phyloP scores from a whole-genome alignment of 345 rosid genomes.

The Syzygium aqueum region DNA sequence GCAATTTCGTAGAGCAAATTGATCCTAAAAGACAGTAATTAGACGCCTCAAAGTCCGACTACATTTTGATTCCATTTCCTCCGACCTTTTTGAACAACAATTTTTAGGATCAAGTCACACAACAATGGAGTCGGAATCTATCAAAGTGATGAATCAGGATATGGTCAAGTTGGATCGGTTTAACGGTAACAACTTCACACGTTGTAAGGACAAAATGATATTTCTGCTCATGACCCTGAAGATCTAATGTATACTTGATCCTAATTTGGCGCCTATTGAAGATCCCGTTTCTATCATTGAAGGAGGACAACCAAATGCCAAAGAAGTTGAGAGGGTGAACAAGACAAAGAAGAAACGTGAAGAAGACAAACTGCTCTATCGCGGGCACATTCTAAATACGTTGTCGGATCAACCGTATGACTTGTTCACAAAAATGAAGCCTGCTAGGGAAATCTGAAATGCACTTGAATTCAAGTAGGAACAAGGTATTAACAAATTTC shows the following conservation, averaged over 20 bases:
- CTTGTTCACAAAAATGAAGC: too few relatives aligned
- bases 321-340: too few relatives aligned
- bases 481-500: neutral
- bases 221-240: neutral
- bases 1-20: too few relatives aligned
- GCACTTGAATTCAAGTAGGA: neutral
- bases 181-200: neutral
- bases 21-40: too few relatives aligned
- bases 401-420: too few relatives aligned
- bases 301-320: too few relatives aligned
- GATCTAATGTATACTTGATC: too few relatives aligned
- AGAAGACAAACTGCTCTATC: neutral
- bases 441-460: neutral
- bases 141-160: neutral
- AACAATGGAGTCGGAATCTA: neutral
- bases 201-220: neutral
- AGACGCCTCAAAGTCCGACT: too few relatives aligned
- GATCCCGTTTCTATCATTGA: too few relatives aligned
- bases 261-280: too few relatives aligned
- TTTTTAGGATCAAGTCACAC: neutral
- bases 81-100: neutral
- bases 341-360: too few relatives aligned
- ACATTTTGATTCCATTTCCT: too few relatives aligned
- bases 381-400: neutral
- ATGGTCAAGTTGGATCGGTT: neutral